Evolutionary conservation across 805 yeast genomes (phyloP).

Genomic region (Kluyveromyces dobzhanskii): DNA sequence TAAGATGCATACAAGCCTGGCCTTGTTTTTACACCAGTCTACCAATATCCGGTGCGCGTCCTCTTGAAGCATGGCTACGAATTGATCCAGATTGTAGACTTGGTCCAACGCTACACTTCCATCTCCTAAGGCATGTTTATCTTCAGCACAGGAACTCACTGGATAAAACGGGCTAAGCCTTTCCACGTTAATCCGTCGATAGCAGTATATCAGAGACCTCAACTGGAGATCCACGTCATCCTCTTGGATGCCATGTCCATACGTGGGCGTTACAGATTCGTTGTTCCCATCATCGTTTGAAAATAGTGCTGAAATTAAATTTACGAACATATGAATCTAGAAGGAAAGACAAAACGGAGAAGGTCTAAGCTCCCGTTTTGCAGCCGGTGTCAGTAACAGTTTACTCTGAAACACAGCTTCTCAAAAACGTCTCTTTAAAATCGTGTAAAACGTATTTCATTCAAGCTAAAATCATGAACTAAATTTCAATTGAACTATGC

Average conservation of each 20-base stretch:
- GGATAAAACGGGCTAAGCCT: slow-evolving; percentile 36
- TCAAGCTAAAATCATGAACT: no score
- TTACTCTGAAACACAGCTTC: no score
- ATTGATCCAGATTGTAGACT: slow-evolving; percentile 42
- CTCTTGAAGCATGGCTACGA: slow-evolving; percentile 34
- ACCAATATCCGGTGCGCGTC: slow-evolving; percentile 60
- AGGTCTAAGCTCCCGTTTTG: no score
- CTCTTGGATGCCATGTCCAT: slow-evolving; percentile 37
- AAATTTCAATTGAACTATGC: no score
- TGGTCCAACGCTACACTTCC: slow-evolving; percentile 39
- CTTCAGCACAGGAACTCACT: slow-evolving; percentile 9
- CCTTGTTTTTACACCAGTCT: slow-evolving; percentile 61
- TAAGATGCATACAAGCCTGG: slow-evolving; percentile 51
- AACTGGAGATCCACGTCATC: slow-evolving; percentile 58
- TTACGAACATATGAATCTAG: slow-evolving; percentile 14
- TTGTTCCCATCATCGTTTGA: slow-evolving; percentile 21
- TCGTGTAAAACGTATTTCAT: no score
- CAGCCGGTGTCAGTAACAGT: no score
- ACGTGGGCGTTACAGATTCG: slow-evolving; percentile 39
- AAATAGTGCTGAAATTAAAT: slow-evolving; percentile 29
- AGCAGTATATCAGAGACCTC: slow-evolving; percentile 50
- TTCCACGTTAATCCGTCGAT: slow-evolving; percentile 41
- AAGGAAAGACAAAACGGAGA: no score
- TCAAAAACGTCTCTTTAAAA: no score
- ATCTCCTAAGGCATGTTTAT: neutral